Evolutionary conservation across 2,329 filamentous ascomycete species (phyloP), one percentile per base, ranked within the genome.

Genomic region (Thielaviopsis euricoi): DNA sequence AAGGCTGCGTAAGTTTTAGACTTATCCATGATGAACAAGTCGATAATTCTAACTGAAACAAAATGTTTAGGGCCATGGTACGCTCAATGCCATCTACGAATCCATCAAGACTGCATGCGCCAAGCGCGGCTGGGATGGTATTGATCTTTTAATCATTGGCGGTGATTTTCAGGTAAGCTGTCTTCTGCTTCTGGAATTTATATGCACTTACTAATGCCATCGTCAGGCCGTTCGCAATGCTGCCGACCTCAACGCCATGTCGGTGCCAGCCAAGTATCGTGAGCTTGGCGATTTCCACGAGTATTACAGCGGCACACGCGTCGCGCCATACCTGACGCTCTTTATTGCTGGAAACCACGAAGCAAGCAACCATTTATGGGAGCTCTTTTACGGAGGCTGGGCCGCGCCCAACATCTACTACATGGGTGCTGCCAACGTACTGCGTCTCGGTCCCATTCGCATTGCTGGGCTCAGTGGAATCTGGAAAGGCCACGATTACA

Each of bases 381-480:
- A 98, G 71, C 79, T 98, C 0, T 95, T 88, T 73, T 95, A 97
- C 67, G 93, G 93, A 55, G 93, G 93, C 55, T 98, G 93, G 93
- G 93, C 89, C 6, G 91, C 91, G 7, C 89, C 89, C 9, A 95
- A 93, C 64, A 97, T 98, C 62, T 98, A 96, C 75, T 98, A 96
- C 71, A 78, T 97, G 69, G 93, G 93, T 53, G 88, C 89, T 37
- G 89, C 93, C 60, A 96, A 95, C 67, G 84, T 98, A 9, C 68
- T 98, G 48, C 83, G 85, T 19, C 75, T 94, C 33, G 91, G 91
- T 0, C 85, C 87, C 1, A 72, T 98, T 53, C 83, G 93, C 22
- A 95, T 98, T 61, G 87, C 89, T 40, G 91, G 86, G 5, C 75
- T 97, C 68, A 93, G 88, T 56, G 93, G 93, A 6, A 98, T 98